Evolutionary conservation across 2,329 filamentous ascomycete species (phyloP).

Genomic region (Boeremia exigua): DNA sequence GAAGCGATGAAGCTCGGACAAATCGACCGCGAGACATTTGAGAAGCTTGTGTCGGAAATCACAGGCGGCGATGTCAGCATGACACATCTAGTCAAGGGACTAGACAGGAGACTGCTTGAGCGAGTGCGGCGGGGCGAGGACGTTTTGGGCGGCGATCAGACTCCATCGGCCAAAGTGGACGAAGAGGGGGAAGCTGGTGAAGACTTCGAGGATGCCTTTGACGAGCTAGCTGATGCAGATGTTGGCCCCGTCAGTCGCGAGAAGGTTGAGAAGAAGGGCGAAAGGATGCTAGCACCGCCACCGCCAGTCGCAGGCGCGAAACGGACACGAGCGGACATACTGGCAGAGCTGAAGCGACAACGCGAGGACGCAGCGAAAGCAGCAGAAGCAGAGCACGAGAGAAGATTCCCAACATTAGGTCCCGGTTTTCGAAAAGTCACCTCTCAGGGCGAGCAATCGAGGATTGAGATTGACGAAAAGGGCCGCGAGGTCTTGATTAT

Average conservation of each 20-base stretch:
- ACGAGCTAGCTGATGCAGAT: constrained; percentile 68
- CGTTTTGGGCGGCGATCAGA: constrained; percentile 48
- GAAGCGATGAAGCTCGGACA: constrained; percentile 82
- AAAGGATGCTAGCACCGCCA: constrained; percentile 53
- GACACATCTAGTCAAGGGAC: constrained; percentile 88
- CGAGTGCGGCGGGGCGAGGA: constrained; percentile 71
- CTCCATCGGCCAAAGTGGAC: constrained; percentile 35
- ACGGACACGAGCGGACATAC: constrained; percentile 64
- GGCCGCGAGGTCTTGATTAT: constrained; percentile 65
- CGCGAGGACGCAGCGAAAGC: constrained; percentile 53
- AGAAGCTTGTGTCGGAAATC: constrained; percentile 75
- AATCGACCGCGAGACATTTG: constrained; percentile 80
- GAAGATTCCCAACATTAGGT: constrained; percentile 56
- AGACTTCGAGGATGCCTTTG: constrained; percentile 55
- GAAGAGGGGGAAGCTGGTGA: constrained; percentile 33
- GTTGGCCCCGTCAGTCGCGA: constrained; percentile 71
- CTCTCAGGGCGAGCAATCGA: constrained; percentile 56
- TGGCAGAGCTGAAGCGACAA: constrained; percentile 65
- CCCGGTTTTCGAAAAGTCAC: constrained; percentile 62
- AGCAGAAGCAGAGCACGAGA: constrained; percentile 50
- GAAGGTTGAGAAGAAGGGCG: constrained; percentile 60
- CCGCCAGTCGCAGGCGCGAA: constrained; percentile 54
- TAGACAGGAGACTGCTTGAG: constrained; percentile 83
- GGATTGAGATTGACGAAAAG: constrained; percentile 62
- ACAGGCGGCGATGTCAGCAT: constrained; percentile 79